These are phyloP conservation scores for Psilocybe subaeruginosa DNA, from an alignment of 768 basidiomycete species.

Conservation along the genomic window DNA sequence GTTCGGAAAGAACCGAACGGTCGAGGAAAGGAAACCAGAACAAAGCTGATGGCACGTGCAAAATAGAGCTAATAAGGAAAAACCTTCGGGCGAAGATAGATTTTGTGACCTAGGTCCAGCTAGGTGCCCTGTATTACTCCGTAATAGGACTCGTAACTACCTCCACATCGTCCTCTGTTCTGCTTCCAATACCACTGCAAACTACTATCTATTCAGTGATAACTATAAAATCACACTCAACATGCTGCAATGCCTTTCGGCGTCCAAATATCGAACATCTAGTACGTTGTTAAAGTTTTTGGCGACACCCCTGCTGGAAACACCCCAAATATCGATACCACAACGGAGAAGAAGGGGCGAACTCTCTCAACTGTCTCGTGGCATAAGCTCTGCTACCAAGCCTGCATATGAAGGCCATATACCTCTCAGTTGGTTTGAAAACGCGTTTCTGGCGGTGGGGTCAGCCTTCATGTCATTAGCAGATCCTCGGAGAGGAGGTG, in stretches of 20 bases:
- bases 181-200: not conserved
- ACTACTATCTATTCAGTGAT: not conserved
- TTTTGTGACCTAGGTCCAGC: too few relatives aligned
- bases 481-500: constrained; percentile 86
- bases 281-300: constrained; percentile 5
- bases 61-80: too few relatives aligned
- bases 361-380: not conserved
- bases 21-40: too few relatives aligned
- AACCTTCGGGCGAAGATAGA: too few relatives aligned
- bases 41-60: too few relatives aligned
- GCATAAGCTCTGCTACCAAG: constrained; percentile 21
- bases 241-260: constrained; percentile 3
- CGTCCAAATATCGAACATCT: not conserved
- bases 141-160: too few relatives aligned
- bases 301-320: constrained; percentile 1
- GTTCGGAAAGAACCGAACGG: too few relatives aligned
- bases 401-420: constrained; percentile 81
- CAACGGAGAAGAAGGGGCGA: not conserved
- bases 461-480: constrained; percentile 81
- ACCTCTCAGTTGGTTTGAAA: constrained; percentile 81
- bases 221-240: not conserved
- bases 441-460: constrained; percentile 82
- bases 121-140: too few relatives aligned
- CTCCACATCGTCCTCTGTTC: not conserved
- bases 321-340: not conserved